These are phyloP conservation scores for Leccinum longicurvipes DNA, from an alignment of 768 basidiomycete genomes.

Conservation along the genomic window DNA sequence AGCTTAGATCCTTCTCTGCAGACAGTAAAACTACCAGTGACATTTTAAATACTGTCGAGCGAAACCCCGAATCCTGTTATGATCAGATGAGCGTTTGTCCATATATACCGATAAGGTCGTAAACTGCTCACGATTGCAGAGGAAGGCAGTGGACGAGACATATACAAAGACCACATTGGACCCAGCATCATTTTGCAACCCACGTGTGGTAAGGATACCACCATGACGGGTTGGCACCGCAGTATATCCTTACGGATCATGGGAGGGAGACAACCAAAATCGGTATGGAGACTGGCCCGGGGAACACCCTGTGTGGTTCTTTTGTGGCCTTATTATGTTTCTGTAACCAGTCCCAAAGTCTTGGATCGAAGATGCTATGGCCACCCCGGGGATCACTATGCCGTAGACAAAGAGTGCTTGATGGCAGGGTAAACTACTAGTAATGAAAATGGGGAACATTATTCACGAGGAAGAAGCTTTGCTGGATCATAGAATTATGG, in stretches of 20 bases:
- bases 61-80: background rate
- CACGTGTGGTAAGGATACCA: background rate
- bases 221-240: too few relatives aligned
- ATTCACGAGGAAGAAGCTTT: too few relatives aligned
- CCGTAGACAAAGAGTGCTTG: too few relatives aligned
- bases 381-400: background rate
- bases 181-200: background rate
- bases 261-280: background rate
- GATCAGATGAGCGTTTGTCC: too few relatives aligned
- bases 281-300: too few relatives aligned
- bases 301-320: background rate
- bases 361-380: background rate
- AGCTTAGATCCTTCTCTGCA: background rate
- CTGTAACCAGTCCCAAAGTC: conserved; percentile 1
- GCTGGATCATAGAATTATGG: too few relatives aligned
- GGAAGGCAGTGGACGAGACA: too few relatives aligned
- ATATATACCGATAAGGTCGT: too few relatives aligned
- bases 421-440: too few relatives aligned
- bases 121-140: background rate
- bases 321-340: background rate
- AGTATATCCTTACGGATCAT: background rate
- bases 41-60: background rate
- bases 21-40: background rate
- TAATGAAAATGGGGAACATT: too few relatives aligned
- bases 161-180: background rate